phyloP scores from a whole-genome alignment of 768 basidiomycete species.

The Tricholoma flavovirens region DNA sequence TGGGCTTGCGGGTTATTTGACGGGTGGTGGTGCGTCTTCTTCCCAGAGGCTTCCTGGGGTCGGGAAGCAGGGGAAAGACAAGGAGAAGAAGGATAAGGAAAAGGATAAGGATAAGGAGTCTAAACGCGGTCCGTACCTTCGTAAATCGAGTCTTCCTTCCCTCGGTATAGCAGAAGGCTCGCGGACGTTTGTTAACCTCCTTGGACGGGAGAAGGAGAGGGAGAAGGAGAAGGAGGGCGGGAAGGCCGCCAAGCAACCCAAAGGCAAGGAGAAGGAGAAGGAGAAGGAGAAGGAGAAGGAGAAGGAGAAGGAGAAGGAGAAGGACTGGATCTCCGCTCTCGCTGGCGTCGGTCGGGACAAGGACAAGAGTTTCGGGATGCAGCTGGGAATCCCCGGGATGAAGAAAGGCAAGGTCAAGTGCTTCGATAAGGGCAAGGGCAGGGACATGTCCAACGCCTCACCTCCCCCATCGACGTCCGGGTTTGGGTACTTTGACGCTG shows the following conservation, averaged over 20 bases:
- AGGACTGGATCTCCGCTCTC: slow-evolving; percentile 13
- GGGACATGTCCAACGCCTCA: neutral
- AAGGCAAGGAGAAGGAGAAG: neutral
- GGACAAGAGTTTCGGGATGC: slow-evolving; percentile 1
- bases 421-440: neutral
- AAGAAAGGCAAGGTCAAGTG: neutral
- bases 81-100: slow-evolving; percentile 1
- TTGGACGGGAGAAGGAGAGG: slow-evolving; percentile 11
- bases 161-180: neutral
- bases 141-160: slow-evolving; percentile 2
- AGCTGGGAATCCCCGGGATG: neutral
- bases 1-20: slow-evolving; percentile 3
- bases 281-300: slow-evolving; percentile 1
- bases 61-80: slow-evolving; percentile 2
- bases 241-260: no score
- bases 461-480: neutral
- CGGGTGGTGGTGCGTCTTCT: slow-evolving; percentile 10
- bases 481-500: neutral
- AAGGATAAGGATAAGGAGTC: neutral
- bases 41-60: neutral
- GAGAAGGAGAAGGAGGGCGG: slow-evolving; percentile 20
- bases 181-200: neutral
- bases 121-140: neutral
- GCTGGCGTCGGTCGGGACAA: neutral
- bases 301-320: slow-evolving; percentile 4